These are phyloP conservation scores for Kurtzmaniella quercitrusa DNA, from an alignment of 1,139 yeast species.

Conservation along the genomic window DNA sequence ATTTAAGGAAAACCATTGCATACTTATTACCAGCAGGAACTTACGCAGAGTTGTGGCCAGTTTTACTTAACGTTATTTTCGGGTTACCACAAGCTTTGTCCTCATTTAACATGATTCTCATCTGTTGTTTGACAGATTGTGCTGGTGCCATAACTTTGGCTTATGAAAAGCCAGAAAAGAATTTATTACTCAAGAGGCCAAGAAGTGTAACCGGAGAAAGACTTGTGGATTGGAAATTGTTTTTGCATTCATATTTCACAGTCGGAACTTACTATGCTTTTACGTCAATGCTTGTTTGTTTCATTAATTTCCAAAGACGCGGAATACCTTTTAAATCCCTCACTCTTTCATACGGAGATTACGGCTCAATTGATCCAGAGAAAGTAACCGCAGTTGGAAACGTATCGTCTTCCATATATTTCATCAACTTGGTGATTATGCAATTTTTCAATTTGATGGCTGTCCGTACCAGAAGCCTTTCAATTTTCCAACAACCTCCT, in stretches of 20 bases:
- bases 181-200: slow-evolving; percentile 41
- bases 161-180: slow-evolving; percentile 43
- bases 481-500: slow-evolving; percentile 41
- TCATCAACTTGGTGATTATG: slow-evolving; percentile 46
- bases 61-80: slow-evolving; percentile 43
- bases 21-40: slow-evolving; percentile 55
- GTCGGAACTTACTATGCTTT: slow-evolving; percentile 43
- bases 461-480: slow-evolving; percentile 41
- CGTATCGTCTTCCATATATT: slow-evolving; percentile 45
- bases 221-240: slow-evolving; percentile 38
- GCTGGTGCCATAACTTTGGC: slow-evolving; percentile 43
- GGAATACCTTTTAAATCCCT: slow-evolving; percentile 36
- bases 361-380: slow-evolving; percentile 18
- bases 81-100: slow-evolving; percentile 51
- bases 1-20: slow-evolving; percentile 45
- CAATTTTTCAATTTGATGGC: slow-evolving; percentile 48
- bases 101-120: slow-evolving; percentile 50
- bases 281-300: slow-evolving; percentile 41
- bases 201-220: slow-evolving; percentile 41
- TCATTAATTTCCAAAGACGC: slow-evolving; percentile 34
- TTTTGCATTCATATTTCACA: slow-evolving; percentile 42
- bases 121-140: slow-evolving; percentile 48
- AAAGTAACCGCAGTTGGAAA: slow-evolving; percentile 22
- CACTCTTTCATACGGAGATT: slow-evolving; percentile 36
- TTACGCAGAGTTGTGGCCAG: slow-evolving; percentile 52